phyloP scores from a whole-genome alignment of 345 rosid genomes.

The Tarenaya hassleriana region DNA sequence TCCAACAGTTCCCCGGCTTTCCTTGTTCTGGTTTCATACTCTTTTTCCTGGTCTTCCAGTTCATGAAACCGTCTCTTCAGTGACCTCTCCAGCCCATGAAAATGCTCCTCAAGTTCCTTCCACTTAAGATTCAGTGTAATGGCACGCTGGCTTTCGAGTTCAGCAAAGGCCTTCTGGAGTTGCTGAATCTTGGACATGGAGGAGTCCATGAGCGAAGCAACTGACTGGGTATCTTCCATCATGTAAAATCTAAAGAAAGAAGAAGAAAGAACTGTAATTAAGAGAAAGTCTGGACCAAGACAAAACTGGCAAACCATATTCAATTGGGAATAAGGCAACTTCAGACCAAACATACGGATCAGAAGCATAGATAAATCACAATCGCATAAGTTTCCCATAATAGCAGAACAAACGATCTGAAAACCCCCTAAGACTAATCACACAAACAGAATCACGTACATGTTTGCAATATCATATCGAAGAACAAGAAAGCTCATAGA shows the following conservation, averaged over 20 bases:
- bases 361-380: no score
- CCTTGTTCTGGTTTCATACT: slow-evolving; percentile 61
- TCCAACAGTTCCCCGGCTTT: slow-evolving; percentile 69
- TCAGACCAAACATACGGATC: no score
- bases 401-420: slow-evolving; percentile 1
- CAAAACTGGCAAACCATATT: neutral
- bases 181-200: slow-evolving; percentile 87
- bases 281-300: neutral
- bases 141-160: slow-evolving; percentile 91
- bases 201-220: slow-evolving; percentile 72
- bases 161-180: slow-evolving; percentile 99
- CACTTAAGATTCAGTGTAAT: slow-evolving; percentile 85
- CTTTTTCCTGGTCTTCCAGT: slow-evolving; percentile 93
- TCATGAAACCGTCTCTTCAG: slow-evolving; percentile 97
- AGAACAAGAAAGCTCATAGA: slow-evolving; percentile 1
- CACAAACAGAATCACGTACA: slow-evolving; percentile 3
- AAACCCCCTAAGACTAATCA: slow-evolving; percentile 4
- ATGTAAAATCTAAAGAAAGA: slow-evolving; percentile 29
- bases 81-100: slow-evolving; percentile 94
- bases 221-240: slow-evolving; percentile 74
- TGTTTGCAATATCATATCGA: slow-evolving; percentile 2
- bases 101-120: slow-evolving; percentile 97
- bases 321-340: no score
- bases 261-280: neutral
- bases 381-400: slow-evolving; percentile 5